A percentile compares a stretch with the other conserved stretches of the same genome.
Conservation (phyloP, 768 basidiomycete species). For the Phallus indusiatus region DNA sequence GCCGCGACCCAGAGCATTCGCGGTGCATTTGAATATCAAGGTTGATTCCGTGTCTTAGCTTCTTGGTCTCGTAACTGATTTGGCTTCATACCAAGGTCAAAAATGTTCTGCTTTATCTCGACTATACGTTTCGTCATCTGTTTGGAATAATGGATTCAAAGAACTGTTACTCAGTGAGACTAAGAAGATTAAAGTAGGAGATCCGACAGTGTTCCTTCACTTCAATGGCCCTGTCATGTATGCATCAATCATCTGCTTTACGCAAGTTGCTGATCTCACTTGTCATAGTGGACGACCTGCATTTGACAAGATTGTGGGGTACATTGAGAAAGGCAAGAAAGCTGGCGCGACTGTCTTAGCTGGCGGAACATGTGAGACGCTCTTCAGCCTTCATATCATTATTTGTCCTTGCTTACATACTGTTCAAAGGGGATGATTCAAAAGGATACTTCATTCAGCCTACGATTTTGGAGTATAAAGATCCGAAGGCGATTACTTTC, state of each 20-base stretch:
- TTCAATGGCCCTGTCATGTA: constrained; percentile 98
- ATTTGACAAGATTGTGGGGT: constrained; percentile 76
- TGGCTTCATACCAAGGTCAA: constrained; percentile 51
- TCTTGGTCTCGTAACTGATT: neutral
- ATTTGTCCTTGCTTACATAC: too few species aligned
- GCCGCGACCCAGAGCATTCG: constrained; percentile 86
- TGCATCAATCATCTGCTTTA: neutral
- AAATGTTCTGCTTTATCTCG: constrained; percentile 95
- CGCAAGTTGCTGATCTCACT: neutral
- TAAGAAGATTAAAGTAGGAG: constrained; percentile 79
- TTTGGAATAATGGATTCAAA: constrained; percentile 85
- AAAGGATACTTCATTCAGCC: constrained; percentile 92
- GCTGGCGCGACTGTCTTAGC: constrained; percentile 83
- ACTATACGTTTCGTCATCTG: constrained; percentile 76
- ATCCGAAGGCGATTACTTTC: constrained; percentile 85
- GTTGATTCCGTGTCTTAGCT: constrained; percentile 26
- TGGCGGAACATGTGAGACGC: constrained; percentile 73
- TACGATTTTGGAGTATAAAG: constrained; percentile 86
- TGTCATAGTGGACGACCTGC: constrained; percentile 64
- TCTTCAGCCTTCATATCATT: too few species aligned
- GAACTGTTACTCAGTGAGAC: constrained; percentile 65
- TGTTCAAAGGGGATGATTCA: constrained; percentile 77
- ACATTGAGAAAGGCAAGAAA: constrained; percentile 79
- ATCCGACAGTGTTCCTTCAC: constrained; percentile 63
- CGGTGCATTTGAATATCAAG: constrained; percentile 93